Evolutionary conservation across 1,284 basidiomycete genomes (phyloP), one percentile per base, ranked within the genome.

Genomic region (Malassezia yamatoensis): DNA sequence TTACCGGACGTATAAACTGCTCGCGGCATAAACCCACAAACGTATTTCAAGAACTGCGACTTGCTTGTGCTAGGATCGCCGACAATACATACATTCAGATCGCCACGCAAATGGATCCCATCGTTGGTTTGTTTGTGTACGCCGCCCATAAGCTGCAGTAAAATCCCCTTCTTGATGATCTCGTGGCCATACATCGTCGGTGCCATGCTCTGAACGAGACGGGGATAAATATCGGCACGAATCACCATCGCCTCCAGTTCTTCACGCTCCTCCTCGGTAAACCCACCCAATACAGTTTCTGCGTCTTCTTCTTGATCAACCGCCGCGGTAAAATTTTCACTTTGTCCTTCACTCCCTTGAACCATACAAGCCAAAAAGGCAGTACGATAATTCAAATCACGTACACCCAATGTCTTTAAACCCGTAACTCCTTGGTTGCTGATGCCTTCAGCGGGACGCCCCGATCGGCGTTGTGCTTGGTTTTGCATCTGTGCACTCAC

Each of bases 1-100:
- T 99, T 98, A 37, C 94, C 94, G 0, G 93, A 96, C 0, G 94
- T 99, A 77, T 98, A 98, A 10, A 99, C 91, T 2, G 93, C 89
- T 34, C 94, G 89, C 49, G 94, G 94, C 15, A 98, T 80, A 82
- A 99, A 96, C n/a, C 89, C 90, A 75, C 93, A 96, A 51, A 99
- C 86, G 67, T 98, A 96, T 88, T 98, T 98, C 60, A 98, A 80
- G 79, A 99, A 98, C 75, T 98, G 94, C 0, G 93, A 96, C 76
- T 98, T 98, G 47, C 86, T 89, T 0, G 91, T 96, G 18, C 86
- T 90, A 1, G 94, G 94, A 71, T 98, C 94, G 39, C 94, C 94
- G 52, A 98, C 87, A 58, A 98, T 93, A 74, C 93, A 98, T 55
- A 99, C 90, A 70, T 98, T 98, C 76, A 98, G 86, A 71, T 99